These are phyloP conservation scores for Linanthus parryae DNA, from an alignment of 148 eudicot species.

Conservation along the genomic window DNA sequence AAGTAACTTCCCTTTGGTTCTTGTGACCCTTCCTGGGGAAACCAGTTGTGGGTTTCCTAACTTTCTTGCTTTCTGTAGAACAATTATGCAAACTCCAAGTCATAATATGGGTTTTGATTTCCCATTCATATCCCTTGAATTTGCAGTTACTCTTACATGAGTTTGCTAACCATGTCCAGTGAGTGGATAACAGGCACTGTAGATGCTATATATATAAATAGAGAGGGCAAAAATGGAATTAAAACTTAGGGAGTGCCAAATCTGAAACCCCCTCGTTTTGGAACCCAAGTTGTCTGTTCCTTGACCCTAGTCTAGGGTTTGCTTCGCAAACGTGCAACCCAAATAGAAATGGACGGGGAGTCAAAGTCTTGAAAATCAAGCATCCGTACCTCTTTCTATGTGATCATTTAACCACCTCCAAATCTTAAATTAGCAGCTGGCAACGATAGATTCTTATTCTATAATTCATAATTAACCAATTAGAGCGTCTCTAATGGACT, in stretches of 20 bases:
- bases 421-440: too few relatives aligned
- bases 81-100: constrained; percentile 24
- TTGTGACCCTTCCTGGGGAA: constrained; percentile 30
- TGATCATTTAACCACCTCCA: not conserved
- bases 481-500: too few relatives aligned
- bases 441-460: too few relatives aligned
- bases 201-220: constrained; percentile 11
- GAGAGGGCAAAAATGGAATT: constrained; percentile 14
- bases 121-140: not conserved
- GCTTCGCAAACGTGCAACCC: constrained; percentile 60
- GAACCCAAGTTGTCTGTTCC: constrained; percentile 38
- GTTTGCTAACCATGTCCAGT: constrained; percentile 20
- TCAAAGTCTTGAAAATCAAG: constrained; percentile 43
- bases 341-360: constrained; percentile 16
- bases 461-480: too few relatives aligned
- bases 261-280: constrained; percentile 23
- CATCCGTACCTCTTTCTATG: constrained; percentile 12
- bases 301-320: constrained; percentile 47
- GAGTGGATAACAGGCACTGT: constrained; percentile 23
- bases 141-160: not conserved
- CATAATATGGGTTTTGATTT: not conserved
- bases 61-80: constrained; percentile 25
- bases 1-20: constrained; percentile 37
- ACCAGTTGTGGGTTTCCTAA: constrained; percentile 42
- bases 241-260: not conserved